Base-by-base conservation (phyloP, 2,329 filamentous ascomycete species). In the Exophiala viscosa region DNA sequence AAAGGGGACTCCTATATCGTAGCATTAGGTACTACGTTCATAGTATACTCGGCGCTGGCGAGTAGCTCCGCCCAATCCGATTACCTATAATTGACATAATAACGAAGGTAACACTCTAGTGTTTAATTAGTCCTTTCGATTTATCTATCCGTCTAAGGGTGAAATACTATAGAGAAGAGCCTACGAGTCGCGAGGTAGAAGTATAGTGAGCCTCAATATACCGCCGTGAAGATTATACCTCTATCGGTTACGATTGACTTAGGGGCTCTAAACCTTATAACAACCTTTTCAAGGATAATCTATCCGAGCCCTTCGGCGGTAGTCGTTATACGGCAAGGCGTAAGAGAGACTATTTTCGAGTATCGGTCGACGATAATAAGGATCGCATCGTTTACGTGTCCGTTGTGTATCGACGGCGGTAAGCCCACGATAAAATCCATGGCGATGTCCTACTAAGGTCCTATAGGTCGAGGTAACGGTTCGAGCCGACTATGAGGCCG, bases 11-110 rank as follows among this genome's bases (percentile, higher is more conserved):
- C 4, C 55, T 39, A 43, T 20, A 59, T 48, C 7, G 62, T 59
- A 11, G 48, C 60, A 3, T 33, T 45, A 15, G 13, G 36, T 1
- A 62, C 67, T 45, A 60, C 60, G 49, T 46, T 64, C 5, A 41
- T 41, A 13, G 18, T 41, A 41, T 41, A 41, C 15, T 41, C 13
- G 11, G 23, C 23, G 23, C 17, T 41, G 18, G 20, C 20, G 5
- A 41, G 15, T 41, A 41, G 9, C 9, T 18, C 4, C 13, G 13
- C 20, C 13, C 20, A 56, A 41, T 56, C 41, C 20, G 35, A 32
- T 34, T 56, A 46, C 14, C 23, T 6, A 23, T 52, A 45, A 17
- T 52, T 45, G 13, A 45, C 28, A 41, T 56, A 53, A n/a, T 32
- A 40, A 13, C 38, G 28, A 13, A 56, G 28, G 28, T 56, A 56